These are phyloP conservation scores for Coffea canephora DNA, from an alignment of 257 asterid species.

Conservation along the genomic window DNA sequence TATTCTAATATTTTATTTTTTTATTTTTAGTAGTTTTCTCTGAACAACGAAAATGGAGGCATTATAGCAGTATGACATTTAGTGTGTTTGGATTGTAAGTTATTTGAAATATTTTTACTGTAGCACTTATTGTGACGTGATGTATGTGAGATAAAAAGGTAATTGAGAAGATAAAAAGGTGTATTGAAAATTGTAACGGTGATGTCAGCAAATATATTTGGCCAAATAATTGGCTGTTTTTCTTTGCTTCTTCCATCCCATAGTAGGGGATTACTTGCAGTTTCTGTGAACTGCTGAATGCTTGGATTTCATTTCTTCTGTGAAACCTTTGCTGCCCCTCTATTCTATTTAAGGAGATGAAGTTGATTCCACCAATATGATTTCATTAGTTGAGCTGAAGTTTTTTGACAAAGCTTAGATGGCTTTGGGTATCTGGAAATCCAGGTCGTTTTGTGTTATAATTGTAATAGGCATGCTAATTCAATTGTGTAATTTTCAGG, in stretches of 20 bases:
- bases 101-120: too few species aligned
- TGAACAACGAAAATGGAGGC: background rate
- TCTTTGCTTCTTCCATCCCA: background rate
- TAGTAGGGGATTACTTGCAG: background rate
- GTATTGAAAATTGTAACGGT: too few species aligned
- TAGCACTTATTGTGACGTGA: too few species aligned
- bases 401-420: background rate
- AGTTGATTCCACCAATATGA: background rate
- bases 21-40: background rate
- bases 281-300: background rate
- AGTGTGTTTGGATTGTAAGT: too few species aligned
- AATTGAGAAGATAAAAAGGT: too few species aligned
- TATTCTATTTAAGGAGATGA: background rate
- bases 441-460: background rate
- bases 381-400: background rate
- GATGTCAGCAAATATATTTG: too few species aligned
- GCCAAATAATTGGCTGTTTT: too few species aligned
- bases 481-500: conserved; percentile 37
- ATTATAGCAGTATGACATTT: background rate
- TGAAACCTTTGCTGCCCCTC: background rate
- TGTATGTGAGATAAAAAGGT: too few species aligned
- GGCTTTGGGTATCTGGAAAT: background rate
- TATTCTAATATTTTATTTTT: background rate
- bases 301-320: background rate
- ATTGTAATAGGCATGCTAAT: background rate